phyloP scores from a whole-genome alignment of 768 basidiomycete genomes.

The Cubamyces sp. region DNA sequence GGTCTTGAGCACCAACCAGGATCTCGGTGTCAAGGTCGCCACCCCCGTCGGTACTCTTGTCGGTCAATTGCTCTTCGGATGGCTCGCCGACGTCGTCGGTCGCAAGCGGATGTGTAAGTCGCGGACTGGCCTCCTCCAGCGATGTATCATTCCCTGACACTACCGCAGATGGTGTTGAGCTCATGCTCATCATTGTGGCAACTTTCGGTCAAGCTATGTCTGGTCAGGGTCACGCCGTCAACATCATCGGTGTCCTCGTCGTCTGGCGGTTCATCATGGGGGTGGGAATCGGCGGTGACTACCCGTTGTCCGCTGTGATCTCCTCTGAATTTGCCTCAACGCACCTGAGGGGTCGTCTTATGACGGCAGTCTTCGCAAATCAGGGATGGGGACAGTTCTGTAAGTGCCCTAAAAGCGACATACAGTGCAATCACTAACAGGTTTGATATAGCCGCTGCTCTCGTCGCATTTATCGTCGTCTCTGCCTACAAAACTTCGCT shows the following conservation, averaged over 20 bases:
- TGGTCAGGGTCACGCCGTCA: conserved; percentile 65
- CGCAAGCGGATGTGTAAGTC: conserved; percentile 79
- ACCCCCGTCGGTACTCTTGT: conserved; percentile 76
- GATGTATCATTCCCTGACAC: conserved; percentile 2
- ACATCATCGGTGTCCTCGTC: conserved; percentile 75
- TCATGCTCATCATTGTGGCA: conserved; percentile 81
- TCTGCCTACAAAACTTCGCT: conserved; percentile 67
- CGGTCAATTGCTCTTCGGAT: conserved; percentile 80
- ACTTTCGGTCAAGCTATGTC: conserved; percentile 82
- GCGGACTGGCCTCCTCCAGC: neutral
- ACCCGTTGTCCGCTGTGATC: conserved; percentile 84
- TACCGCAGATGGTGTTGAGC: conserved; percentile 62
- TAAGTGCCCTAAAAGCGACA: conserved; percentile 36
- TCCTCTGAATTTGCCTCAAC: conserved; percentile 88
- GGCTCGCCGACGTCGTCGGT: conserved; percentile 76
- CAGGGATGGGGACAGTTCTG: conserved; percentile 90
- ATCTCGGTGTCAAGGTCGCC: conserved; percentile 78
- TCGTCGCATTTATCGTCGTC: conserved; percentile 67
- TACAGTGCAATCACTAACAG: no score
- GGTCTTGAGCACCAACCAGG: conserved; percentile 59
- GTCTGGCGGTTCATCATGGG: conserved; percentile 88
- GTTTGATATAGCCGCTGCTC: conserved; percentile 53
- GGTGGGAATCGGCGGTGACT: conserved; percentile 88
- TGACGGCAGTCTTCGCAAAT: conserved; percentile 85
- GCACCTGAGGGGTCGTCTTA: conserved; percentile 78